A percentile compares a stretch with the other conserved stretches of the same genome.
Conservation (phyloP, 257 asterid species). For the Solanum corneliomulleri region DNA sequence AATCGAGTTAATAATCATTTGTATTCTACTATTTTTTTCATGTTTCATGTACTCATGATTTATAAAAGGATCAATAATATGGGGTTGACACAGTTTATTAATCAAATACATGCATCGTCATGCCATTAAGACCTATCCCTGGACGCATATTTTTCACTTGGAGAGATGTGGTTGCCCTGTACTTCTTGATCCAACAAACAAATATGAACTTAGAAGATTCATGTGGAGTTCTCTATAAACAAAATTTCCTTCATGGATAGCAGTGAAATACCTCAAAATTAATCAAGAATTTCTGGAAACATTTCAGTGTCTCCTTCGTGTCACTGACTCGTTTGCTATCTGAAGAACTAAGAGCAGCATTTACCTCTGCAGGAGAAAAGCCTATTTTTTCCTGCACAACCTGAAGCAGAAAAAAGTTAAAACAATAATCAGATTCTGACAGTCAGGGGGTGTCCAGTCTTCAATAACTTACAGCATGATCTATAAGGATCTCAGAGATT, state of each 20-base stretch:
- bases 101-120: not conserved
- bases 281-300: slow-evolving; percentile 51
- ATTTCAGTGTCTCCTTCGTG: slow-evolving; percentile 46
- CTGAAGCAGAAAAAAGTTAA: slow-evolving; percentile 23
- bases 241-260: not conserved
- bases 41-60: not conserved
- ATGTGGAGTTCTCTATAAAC: not conserved
- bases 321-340: slow-evolving; percentile 23
- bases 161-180: not conserved
- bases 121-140: not conserved
- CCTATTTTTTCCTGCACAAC: slow-evolving; percentile 54
- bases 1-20: not conserved
- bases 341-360: slow-evolving; percentile 42
- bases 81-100: not conserved
- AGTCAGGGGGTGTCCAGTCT: not conserved
- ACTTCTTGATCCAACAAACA: not conserved
- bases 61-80: not conserved
- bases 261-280: slow-evolving; percentile 65
- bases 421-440: slow-evolving; percentile 7
- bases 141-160: not conserved
- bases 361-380: slow-evolving; percentile 66
- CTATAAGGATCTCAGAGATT: slow-evolving; percentile 65
- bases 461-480: slow-evolving; percentile 48
- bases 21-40: not conserved
- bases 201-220: not conserved